Percentiles rank a stretch among this genome's conserved stretches.
Conservation (phyloP, 331 rosid species). For the Saraca asoca region DNA sequence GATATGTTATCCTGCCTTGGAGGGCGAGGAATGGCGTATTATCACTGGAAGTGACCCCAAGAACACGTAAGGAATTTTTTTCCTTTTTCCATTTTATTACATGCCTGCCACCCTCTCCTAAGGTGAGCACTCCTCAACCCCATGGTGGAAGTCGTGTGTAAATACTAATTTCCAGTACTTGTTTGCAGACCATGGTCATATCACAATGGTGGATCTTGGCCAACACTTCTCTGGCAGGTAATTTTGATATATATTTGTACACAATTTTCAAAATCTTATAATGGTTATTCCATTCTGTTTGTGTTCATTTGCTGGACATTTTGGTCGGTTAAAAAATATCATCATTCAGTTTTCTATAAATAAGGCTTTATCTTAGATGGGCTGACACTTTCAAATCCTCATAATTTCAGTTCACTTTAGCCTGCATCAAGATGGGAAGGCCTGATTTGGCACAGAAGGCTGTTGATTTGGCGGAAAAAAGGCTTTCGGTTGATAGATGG, state of each 20-base stretch:
- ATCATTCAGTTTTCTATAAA: no score
- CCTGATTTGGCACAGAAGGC: slow-evolving; percentile 80
- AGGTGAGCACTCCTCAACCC: neutral
- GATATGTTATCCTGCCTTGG: slow-evolving; percentile 82
- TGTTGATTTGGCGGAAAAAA: slow-evolving; percentile 69
- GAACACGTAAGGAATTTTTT: slow-evolving; percentile 62
- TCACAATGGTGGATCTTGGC: slow-evolving; percentile 96
- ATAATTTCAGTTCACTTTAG: slow-evolving; percentile 68
- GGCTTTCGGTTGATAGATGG: slow-evolving; percentile 66
- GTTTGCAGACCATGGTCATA: slow-evolving; percentile 86
- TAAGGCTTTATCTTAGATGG: slow-evolving; percentile 1
- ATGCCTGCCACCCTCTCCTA: slow-evolving; percentile 6
- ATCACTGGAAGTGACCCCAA: slow-evolving; percentile 89
- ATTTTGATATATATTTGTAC: slow-evolving; percentile 24
- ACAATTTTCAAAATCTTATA: no score
- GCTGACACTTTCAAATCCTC: slow-evolving; percentile 24
- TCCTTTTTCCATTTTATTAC: neutral
- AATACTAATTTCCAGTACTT: slow-evolving; percentile 27
- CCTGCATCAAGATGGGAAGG: slow-evolving; percentile 93
- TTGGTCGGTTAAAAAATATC: no score
- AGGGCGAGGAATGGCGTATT: slow-evolving; percentile 83
- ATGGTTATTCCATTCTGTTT: no score
- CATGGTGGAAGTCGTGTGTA: slow-evolving; percentile 1
- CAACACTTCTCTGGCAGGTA: slow-evolving; percentile 92
- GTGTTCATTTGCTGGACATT: neutral